Percentiles rank a stretch among this genome's conserved stretches.
Conservation (phyloP, 176 grass and related monocot genomes). For the Bonia amplexicaulis region DNA sequence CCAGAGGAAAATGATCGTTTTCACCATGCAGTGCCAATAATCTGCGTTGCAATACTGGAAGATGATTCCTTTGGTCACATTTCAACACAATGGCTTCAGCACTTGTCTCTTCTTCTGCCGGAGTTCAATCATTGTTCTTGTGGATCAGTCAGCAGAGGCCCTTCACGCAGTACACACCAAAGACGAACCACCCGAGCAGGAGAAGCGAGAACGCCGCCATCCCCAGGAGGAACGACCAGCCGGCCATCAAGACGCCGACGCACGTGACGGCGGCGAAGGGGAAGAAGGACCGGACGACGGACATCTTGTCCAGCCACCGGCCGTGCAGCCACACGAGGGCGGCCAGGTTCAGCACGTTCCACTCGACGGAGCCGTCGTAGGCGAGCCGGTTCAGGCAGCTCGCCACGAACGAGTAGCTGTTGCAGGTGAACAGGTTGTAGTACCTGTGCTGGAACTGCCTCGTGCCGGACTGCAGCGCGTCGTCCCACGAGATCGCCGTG, state of each 20-base stretch:
- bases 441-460: slow-evolving; percentile 67
- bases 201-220: slow-evolving; percentile 63
- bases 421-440: slow-evolving; percentile 88
- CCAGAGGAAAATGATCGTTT: neutral
- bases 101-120: neutral
- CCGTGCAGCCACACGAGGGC: slow-evolving; percentile 58
- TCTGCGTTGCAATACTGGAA: neutral
- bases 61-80: neutral
- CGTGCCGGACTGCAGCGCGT: slow-evolving; percentile 40
- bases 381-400: slow-evolving; percentile 67
- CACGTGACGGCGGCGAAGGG: slow-evolving; percentile 48
- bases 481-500: slow-evolving; percentile 68
- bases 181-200: slow-evolving; percentile 59
- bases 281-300: slow-evolving; percentile 44
- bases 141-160: slow-evolving; percentile 34
- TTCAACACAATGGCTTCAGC: neutral
- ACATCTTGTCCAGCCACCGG: slow-evolving; percentile 53
- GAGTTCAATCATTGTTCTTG: neutral
- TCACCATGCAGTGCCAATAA: neutral
- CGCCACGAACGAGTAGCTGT: slow-evolving; percentile 68
- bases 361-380: slow-evolving; percentile 43
- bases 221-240: slow-evolving; percentile 68
- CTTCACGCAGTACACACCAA: slow-evolving; percentile 59
- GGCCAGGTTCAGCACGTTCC: slow-evolving; percentile 60
- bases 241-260: slow-evolving; percentile 55